Conservation (phyloP, 2,329 filamentous ascomycete species). For the Aureobasidium sp. region DNA sequence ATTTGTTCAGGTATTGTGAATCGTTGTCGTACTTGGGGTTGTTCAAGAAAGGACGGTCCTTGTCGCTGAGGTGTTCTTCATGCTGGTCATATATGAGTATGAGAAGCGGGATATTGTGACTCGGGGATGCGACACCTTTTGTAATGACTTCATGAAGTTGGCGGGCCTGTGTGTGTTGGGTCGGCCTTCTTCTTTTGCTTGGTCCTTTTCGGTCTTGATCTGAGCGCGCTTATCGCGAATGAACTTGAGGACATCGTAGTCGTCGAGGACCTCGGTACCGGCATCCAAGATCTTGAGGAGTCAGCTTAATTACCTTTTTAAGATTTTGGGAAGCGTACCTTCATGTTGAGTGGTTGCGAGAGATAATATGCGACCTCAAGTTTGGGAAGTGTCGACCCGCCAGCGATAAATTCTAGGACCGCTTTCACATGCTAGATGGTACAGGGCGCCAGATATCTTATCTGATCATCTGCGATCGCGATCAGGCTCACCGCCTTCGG, state of each 20-base stretch:
- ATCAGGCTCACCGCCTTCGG: background rate
- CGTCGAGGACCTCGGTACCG: slow-evolving; percentile 29
- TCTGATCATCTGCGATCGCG: background rate
- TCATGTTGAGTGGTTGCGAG: background rate
- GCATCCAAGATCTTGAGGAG: slow-evolving; percentile 27
- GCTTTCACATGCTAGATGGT: slow-evolving; percentile 6
- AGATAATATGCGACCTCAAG: background rate
- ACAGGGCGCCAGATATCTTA: background rate
- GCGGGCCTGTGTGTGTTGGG: slow-evolving; percentile 21
- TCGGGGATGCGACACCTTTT: background rate
- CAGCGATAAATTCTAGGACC: background rate
- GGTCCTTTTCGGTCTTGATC: slow-evolving; percentile 25
- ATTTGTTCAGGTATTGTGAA: slow-evolving; percentile 19
- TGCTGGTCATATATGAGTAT: slow-evolving; percentile 4
- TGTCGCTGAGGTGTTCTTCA: slow-evolving; percentile 18
- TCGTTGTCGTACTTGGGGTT: slow-evolving; percentile 20
- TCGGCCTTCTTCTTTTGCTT: slow-evolving; percentile 23
- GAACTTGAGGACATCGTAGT: slow-evolving; percentile 30
- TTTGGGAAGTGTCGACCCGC: background rate
- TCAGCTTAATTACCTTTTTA: background rate
- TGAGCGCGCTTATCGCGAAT: slow-evolving; percentile 26
- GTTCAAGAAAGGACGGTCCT: slow-evolving; percentile 19
- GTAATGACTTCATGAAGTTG: slow-evolving; percentile 20
- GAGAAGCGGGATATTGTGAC: too few species aligned
- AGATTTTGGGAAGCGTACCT: background rate